A percentile compares a stretch with the other conserved stretches of the same genome.
phyloP scores from a whole-genome alignment of 1,284 basidiomycete genomes.

The Leccinum pachyderme region DNA sequence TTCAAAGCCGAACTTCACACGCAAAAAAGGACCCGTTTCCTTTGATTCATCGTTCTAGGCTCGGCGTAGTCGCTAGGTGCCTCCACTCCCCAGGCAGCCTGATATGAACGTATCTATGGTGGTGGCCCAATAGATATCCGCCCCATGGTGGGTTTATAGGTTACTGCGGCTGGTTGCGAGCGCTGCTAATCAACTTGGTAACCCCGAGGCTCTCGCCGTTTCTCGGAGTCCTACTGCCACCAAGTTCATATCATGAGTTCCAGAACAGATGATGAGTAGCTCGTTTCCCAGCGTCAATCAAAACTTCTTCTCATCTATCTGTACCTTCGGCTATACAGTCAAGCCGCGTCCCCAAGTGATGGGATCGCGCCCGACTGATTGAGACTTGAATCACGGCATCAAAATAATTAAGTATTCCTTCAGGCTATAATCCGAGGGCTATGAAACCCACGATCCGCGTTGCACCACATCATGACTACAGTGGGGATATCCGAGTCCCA shows the following conservation, averaged over 20 bases:
- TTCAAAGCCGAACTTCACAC: neutral
- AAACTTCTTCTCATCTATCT: neutral
- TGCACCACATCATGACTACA: constrained; percentile 10
- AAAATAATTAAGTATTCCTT: constrained; percentile 6
- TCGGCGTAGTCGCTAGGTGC: neutral
- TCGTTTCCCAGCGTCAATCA: constrained; percentile 12
- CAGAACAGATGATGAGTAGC: neutral
- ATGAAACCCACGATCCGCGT: constrained; percentile 5
- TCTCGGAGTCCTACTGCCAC: neutral
- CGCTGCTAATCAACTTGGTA: neutral
- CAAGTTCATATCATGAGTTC: neutral
- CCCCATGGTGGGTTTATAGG: neutral
- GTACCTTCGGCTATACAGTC: constrained; percentile 3
- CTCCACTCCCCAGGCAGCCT: neutral
- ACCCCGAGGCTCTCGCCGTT: neutral
- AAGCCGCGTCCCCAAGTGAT: constrained; percentile 9
- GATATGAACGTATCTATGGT: neutral
- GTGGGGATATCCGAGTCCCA: constrained; percentile 3
- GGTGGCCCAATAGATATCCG: neutral
- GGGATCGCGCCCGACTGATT: constrained; percentile 19
- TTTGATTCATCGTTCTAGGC: neutral
- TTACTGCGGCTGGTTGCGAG: neutral
- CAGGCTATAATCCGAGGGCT: constrained; percentile 8
- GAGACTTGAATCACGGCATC: constrained; percentile 7
- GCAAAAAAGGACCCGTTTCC: neutral